Evolutionary conservation across 2,329 filamentous ascomycete species (phyloP), one percentile per base, ranked within the genome.

Genomic region (Fusarium austroafricanum): DNA sequence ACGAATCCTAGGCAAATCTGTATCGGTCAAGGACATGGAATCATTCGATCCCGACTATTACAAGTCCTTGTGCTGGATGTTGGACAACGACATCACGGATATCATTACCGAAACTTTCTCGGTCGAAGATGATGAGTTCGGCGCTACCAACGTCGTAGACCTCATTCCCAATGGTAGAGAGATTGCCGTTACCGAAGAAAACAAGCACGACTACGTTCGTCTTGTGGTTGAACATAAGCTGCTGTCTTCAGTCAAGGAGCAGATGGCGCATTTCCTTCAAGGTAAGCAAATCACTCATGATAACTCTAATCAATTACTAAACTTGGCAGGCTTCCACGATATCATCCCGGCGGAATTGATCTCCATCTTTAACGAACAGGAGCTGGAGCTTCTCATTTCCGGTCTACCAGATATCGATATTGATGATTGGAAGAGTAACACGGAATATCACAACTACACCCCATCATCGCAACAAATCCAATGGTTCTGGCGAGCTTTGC

Each of bases 1-100:
- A 83, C 92, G 93, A 71, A 97, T 99, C 68, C 88, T 99, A 28
- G 93, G 96, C 77, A 97, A 96, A 78, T 89, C 93, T 5, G 95
- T 98, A 39, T 97, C 94, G 10, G 92, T 99, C 79, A 99, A 99
- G 83, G 96, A 99, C 75, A 98, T 99, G 94, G 96, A 99, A 80
- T 97, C 94, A 21, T 92, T 99, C 65, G 96, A 99, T 78, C 90
- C 97, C 5, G 95, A 99, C 75, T 99, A 99, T 83, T 97, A 98
- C 88, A 99, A 98, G 80, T 98, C 95, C 15, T 86, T 99, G 21
- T 89, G 96, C 63, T 99, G 96, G 96, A 98, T 99, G 90, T 85
- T 98, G 59, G 93, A 97, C 77, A 98, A 99, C 75, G 95, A 99
- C 76, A 99, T 99, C 73, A 97, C 94, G 6, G 96, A 98, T 75